Evolutionary conservation across 2,329 filamentous ascomycete species (phyloP).

Genomic region (Ascochyta viciae-villosae): DNA sequence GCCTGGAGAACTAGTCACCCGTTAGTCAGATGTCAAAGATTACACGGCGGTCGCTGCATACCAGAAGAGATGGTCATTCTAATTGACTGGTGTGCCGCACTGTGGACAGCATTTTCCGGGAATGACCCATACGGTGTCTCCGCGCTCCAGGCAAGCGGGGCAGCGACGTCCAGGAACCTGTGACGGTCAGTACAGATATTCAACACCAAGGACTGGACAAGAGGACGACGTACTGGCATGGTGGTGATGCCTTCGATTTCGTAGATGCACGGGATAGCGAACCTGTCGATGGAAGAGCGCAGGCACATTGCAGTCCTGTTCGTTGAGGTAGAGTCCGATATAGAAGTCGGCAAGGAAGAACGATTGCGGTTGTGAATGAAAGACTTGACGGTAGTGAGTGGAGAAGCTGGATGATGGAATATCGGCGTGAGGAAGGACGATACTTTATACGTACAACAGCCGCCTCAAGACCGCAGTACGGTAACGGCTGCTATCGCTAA

Average conservation of each 20-base stretch:
- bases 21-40: conserved; percentile 6
- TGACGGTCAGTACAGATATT: conserved; percentile 1
- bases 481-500: conserved; percentile 7
- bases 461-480: background rate
- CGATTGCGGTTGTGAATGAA: background rate
- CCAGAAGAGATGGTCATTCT: conserved; percentile 2
- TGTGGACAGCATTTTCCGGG: conserved; percentile 50
- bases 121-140: conserved; percentile 51
- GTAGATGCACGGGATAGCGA: conserved; percentile 37
- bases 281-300: conserved; percentile 32
- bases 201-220: background rate
- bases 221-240: conserved; percentile 42
- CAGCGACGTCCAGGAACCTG: conserved; percentile 51
- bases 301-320: conserved; percentile 34
- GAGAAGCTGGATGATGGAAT: conserved; percentile 1
- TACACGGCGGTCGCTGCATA: background rate
- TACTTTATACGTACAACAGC: conserved; percentile 13
- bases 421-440: background rate
- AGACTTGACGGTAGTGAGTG: background rate
- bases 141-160: conserved; percentile 49
- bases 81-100: conserved; percentile 51
- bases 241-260: conserved; percentile 41
- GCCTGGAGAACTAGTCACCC: background rate
- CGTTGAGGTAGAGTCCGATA: background rate
- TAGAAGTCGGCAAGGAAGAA: background rate